Conservation (phyloP, 805 yeast species). For the Komagataella kurtzmanii region DNA sequence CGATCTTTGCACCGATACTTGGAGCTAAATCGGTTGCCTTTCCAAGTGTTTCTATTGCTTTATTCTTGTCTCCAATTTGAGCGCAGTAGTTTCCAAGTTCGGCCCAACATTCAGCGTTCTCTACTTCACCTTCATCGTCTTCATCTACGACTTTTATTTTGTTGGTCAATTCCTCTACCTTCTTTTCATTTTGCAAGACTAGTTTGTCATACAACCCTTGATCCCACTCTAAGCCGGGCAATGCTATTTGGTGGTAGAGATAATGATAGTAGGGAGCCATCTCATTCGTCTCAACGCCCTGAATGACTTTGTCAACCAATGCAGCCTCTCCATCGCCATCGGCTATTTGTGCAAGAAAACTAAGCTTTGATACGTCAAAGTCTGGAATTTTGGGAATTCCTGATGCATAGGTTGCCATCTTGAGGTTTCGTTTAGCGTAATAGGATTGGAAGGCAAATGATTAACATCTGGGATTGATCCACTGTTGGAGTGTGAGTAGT, state of each 20-base stretch:
- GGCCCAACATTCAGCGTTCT: slow-evolving; percentile 61
- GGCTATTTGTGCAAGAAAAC: slow-evolving; percentile 38
- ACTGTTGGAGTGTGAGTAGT: background rate
- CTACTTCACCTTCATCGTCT: slow-evolving; percentile 80
- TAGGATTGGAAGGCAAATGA: background rate
- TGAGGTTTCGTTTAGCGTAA: slow-evolving; percentile 8
- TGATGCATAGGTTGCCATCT: slow-evolving; percentile 25
- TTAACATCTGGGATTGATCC: background rate
- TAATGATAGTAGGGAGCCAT: slow-evolving; percentile 79
- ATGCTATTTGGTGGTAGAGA: slow-evolving; percentile 32
- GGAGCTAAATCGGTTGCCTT: slow-evolving; percentile 72
- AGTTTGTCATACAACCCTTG: slow-evolving; percentile 38
- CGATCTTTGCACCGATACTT: slow-evolving; percentile 84
- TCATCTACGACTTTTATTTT: slow-evolving; percentile 39
- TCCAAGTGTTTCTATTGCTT: slow-evolving; percentile 52
- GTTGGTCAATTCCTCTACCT: slow-evolving; percentile 38
- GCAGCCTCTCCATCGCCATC: slow-evolving; percentile 24
- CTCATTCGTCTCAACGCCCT: slow-evolving; percentile 40
- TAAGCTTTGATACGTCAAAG: slow-evolving; percentile 66
- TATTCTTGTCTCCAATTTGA: slow-evolving; percentile 63
- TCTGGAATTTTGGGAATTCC: slow-evolving; percentile 63
- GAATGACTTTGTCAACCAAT: slow-evolving; percentile 28
- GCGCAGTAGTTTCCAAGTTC: slow-evolving; percentile 84
- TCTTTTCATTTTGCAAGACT: slow-evolving; percentile 36
- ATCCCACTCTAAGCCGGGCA: slow-evolving; percentile 41